A percentile compares a stretch with the other conserved stretches of the same genome.
Conservation (phyloP, 345 rosid species). For the Eutrema japonicum region DNA sequence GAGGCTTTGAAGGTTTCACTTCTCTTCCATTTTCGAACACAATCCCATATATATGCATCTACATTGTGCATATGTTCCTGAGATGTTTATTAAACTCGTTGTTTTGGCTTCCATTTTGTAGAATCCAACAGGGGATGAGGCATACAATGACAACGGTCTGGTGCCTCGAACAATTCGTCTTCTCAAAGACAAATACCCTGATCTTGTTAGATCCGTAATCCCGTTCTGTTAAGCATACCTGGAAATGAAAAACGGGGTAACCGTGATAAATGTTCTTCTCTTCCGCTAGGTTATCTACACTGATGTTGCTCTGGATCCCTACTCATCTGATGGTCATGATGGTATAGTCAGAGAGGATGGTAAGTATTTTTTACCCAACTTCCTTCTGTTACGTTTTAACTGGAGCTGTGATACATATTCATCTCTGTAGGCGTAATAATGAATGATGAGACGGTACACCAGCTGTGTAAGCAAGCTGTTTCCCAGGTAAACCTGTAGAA, state of each 20-base stretch:
- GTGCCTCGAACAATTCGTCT: conserved; percentile 68
- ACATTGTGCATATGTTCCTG: neutral
- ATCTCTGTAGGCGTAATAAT: conserved; percentile 37
- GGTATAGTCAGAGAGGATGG: conserved; percentile 65
- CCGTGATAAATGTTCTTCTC: neutral
- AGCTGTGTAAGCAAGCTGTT: conserved; percentile 48
- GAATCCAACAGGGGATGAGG: conserved; percentile 90
- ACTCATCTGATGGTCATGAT: conserved; percentile 67
- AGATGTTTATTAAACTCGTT: conserved; percentile 22
- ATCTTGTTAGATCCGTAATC: conserved; percentile 47
- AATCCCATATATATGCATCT: no score
- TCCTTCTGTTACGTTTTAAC: neutral
- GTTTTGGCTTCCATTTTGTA: conserved; percentile 35
- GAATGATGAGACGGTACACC: conserved; percentile 45
- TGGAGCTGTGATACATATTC: conserved; percentile 5
- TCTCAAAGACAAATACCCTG: conserved; percentile 59
- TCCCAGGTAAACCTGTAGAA: conserved; percentile 33
- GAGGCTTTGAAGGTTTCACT: conserved; percentile 84
- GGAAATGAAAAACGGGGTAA: neutral
- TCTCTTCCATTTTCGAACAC: neutral
- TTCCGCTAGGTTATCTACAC: conserved; percentile 54
- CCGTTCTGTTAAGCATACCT: neutral
- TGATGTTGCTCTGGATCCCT: conserved; percentile 65
- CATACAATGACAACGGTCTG: conserved; percentile 85
- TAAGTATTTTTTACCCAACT: conserved; percentile 12